phyloP scores from a whole-genome alignment of 2,329 filamentous ascomycete species.

The Colletotrichum karsti region DNA sequence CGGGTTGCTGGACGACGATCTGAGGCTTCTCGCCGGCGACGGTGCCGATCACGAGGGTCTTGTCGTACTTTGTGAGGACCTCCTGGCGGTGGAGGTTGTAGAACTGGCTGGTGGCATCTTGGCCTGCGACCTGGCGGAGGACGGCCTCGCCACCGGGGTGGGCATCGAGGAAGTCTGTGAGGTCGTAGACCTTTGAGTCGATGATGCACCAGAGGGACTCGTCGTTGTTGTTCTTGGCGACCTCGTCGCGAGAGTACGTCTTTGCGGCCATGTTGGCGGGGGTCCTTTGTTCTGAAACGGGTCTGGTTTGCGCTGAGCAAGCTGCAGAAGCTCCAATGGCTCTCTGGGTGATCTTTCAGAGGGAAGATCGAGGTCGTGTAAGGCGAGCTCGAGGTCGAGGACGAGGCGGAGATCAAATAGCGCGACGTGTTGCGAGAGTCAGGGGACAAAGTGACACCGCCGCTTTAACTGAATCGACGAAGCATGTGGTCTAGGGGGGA shows the following conservation, averaged over 20 bases:
- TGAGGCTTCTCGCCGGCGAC: constrained; percentile 79
- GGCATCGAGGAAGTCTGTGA: constrained; percentile 84
- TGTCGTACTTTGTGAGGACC: constrained; percentile 82
- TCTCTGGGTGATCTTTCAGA: background rate
- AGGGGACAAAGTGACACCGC: background rate
- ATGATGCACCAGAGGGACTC: constrained; percentile 86
- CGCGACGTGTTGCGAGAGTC: background rate
- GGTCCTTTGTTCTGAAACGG: background rate
- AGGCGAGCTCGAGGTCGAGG: background rate
- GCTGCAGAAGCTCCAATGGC: background rate
- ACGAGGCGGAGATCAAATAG: background rate
- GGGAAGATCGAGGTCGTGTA: background rate
- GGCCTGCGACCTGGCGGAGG: constrained; percentile 80
- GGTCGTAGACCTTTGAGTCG: constrained; percentile 87
- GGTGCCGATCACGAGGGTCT: constrained; percentile 75
- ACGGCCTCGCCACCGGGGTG: constrained; percentile 86
- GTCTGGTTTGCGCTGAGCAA: too few relatives aligned
- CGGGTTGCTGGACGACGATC: constrained; percentile 73
- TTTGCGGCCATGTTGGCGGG: constrained; percentile 45
- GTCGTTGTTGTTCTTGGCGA: constrained; percentile 78
- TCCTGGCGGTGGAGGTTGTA: constrained; percentile 94
- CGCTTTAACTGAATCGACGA: background rate
- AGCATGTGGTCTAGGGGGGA: background rate
- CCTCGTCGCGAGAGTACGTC: constrained; percentile 69
- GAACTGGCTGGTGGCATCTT: constrained; percentile 83